These are phyloP conservation scores for Picea glauca DNA, from an alignment of 75 land plant genomes.

Conservation along the genomic window DNA sequence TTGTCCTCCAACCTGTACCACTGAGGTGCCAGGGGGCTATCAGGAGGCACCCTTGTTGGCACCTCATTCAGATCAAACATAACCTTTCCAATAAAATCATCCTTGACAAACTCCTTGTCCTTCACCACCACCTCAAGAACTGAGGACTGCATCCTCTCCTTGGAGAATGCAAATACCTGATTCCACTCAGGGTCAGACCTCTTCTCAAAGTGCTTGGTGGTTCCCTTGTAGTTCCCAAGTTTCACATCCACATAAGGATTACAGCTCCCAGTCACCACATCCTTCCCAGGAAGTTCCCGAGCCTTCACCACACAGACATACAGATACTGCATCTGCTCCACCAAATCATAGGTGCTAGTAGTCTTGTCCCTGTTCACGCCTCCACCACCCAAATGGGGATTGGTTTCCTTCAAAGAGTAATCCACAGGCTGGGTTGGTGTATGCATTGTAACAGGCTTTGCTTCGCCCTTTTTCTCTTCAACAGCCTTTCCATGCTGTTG, in stretches of 20 bases:
- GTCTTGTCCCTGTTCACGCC: constrained; percentile 27
- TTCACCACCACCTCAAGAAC: constrained; percentile 60
- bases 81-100: constrained; percentile 72
- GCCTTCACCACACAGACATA: constrained; percentile 80
- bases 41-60: constrained; percentile 84
- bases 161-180: constrained; percentile 83
- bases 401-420: constrained; percentile 54
- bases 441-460: constrained; percentile 8
- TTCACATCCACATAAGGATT: constrained; percentile 77
- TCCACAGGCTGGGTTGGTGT: constrained; percentile 1
- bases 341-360: constrained; percentile 75
- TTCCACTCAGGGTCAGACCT: constrained; percentile 78
- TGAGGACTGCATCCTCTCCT: constrained; percentile 61
- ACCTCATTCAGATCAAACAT: constrained; percentile 73
- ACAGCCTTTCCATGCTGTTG: constrained; percentile 25
- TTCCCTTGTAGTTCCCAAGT: constrained; percentile 76
- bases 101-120: constrained; percentile 66
- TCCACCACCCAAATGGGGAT: constrained; percentile 43
- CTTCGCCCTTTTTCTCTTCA: constrained; percentile 10
- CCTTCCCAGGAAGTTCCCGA: constrained; percentile 44
- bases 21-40: constrained; percentile 90
- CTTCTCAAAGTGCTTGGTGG: constrained; percentile 54
- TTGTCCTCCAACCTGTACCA: constrained; percentile 87
- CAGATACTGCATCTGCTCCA: constrained; percentile 76
- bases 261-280: constrained; percentile 40